phyloP scores from a whole-genome alignment of 257 asterid species.

The Primulina huaijiensis region DNA sequence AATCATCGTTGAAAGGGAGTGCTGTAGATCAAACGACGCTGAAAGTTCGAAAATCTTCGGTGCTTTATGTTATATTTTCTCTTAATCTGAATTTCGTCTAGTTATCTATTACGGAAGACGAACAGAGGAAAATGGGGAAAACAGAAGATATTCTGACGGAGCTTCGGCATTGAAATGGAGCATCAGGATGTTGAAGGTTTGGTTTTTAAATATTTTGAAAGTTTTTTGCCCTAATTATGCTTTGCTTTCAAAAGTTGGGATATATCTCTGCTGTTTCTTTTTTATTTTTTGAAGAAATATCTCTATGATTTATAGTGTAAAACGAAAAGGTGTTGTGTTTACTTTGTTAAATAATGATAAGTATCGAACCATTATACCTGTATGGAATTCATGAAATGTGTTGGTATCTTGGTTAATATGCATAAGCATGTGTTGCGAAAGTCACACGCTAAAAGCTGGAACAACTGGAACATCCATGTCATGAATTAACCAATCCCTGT shows the following conservation, averaged over 20 bases:
- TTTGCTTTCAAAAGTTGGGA: neutral
- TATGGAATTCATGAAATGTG: too few species aligned
- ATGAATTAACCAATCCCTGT: too few species aligned
- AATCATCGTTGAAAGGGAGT: neutral
- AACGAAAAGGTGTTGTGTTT: neutral
- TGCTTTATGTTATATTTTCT: too few species aligned
- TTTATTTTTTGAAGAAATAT: neutral
- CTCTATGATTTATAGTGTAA: neutral
- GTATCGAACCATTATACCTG: too few species aligned
- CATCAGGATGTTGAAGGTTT: constrained; percentile 83
- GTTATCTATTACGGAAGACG: neutral
- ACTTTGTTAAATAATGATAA: neutral
- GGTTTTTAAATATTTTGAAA: neutral
- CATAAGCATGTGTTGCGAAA: too few species aligned
- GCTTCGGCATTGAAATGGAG: constrained; percentile 73
- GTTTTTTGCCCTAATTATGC: neutral
- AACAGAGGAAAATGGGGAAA: constrained; percentile 42
- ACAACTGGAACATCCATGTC: too few species aligned
- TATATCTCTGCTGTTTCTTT: neutral
- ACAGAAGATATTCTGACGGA: constrained; percentile 67
- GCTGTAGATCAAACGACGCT: neutral
- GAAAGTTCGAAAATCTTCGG: neutral
- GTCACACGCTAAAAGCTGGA: too few species aligned
- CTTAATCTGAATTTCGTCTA: neutral
- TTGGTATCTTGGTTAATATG: too few species aligned